Evolutionary conservation across 352 stramenopile genomes (phyloP), one percentile per base, ranked within the genome.

Genomic region (Pythium coloratum): DNA sequence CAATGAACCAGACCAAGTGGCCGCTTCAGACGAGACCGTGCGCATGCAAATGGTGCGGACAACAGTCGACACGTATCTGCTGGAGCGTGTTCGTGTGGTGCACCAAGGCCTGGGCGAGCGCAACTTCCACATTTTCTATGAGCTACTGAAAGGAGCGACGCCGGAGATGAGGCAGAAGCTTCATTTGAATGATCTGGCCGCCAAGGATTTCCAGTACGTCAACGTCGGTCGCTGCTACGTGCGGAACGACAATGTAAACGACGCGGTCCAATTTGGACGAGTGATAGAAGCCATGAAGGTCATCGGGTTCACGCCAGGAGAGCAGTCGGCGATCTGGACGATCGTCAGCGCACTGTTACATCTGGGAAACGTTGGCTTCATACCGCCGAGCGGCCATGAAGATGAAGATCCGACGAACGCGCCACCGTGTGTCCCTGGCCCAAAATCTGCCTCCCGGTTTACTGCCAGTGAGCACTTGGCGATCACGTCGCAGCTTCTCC

Each of bases 81-180:
- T 98, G 55, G 95, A 99, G 75, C 98, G 98, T 67, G 90, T 96
- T 50, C 85, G 90, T 38, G 76, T 96, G 34, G 75, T 95, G n/a
- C 85, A 85, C 42, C 87, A 94, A 69, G 80, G 78, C 8, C 62
- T 75, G 5, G 82, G 81, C 16, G 88, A 95, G 60, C 83, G 88
- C 26, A 93, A 92, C 66, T 95, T 89, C 58, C 88, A 95, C 68
- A 69, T 91, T 30, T 92, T 95, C 66, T 95, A 94, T 55, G 80
- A 93, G 38, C 70, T 95, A 14, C 64, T 94, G 24, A 76, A 76
- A 33, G 80, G 80, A 69, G 81, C 77, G 62, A 69, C 81, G 72
- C 72, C 73, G 14, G 47, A 66, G 71, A 71, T 79, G 66, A 77
- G 90, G 75, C 61, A 58, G 10, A 30, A 79, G 32, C 66, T 89